Base-by-base conservation (phyloP, 208 protist species). In the Trypanosoma avium region DNA sequence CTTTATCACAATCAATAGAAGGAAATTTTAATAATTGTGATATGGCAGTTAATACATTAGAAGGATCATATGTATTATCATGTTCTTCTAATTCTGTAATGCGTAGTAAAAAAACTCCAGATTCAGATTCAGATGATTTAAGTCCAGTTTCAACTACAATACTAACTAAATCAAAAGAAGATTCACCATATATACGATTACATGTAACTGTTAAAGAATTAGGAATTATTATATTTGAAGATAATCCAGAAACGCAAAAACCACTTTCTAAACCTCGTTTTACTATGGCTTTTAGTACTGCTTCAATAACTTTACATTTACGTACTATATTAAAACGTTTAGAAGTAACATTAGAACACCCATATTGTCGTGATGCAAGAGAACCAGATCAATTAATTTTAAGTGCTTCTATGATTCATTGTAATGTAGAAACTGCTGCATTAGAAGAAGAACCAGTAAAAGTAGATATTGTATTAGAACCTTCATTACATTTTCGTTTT, bases 211-310 rank as follows among this genome's bases (percentile, higher is more conserved):
- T 94, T 22, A 60, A 80, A 59, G 56, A 74, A 19, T 65, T 94
- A 9, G 81, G 85, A 13, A 69, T 94, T 43, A 70, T 86, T 24
- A 73, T 94, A 35, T 72, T 82, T 61, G 79, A 92, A 52, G 88
- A 92, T 63, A 79, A 92, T 32, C 30, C 56, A 10, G 17, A 46
- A 6, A 81, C 77, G 38, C 76, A 79, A 27, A 13, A 17, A 8
- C 68, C 75, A 6, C 56, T 73, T 12, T 26, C 58, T 12, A 48
- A 57, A 12, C 75, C 82, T 2, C 78, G 78, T 42, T 94, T 91
- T 55, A 73, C 59, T 9, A 45, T 87, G 27, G 77, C 76, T 19
- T 92, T 88, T 55, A 61, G 57, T 4, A 75, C 67, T 17, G 73
- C 83, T 32, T 69, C 82, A 43, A 22, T 91, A 22, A 90, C 82